These are phyloP conservation scores for Anethum foeniculum DNA, from an alignment of 140 eudicot species.

Conservation along the genomic window DNA sequence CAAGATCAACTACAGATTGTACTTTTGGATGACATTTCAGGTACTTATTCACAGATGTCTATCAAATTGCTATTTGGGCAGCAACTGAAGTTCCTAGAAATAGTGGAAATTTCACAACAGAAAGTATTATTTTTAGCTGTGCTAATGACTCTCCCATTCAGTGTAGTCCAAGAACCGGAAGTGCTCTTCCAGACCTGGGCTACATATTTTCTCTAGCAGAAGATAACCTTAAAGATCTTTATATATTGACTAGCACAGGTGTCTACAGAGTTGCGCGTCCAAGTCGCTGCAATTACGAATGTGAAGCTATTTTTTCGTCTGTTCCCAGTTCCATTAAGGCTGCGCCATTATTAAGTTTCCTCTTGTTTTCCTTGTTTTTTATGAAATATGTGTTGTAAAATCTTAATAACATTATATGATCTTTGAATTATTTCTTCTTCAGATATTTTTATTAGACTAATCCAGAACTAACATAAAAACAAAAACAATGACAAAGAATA, in stretches of 20 bases:
- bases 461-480: not conserved
- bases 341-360: not conserved
- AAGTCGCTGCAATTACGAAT: slow-evolving; percentile 52
- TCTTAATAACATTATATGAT: not conserved
- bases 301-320: slow-evolving; percentile 20
- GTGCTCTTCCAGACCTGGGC: slow-evolving; percentile 44
- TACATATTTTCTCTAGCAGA: slow-evolving; percentile 61
- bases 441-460: not conserved
- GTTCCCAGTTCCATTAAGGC: not conserved
- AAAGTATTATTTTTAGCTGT: slow-evolving; percentile 31
- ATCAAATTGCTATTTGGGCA: slow-evolving; percentile 55
- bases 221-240: slow-evolving; percentile 53
- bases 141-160: slow-evolving; percentile 61
- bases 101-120: slow-evolving; percentile 49
- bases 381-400: not conserved
- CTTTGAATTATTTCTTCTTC: not conserved
- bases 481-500: not conserved
- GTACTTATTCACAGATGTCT: slow-evolving; percentile 60
- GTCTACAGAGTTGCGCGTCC: slow-evolving; percentile 65
- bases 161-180: slow-evolving; percentile 47
- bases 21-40: slow-evolving; percentile 27
- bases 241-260: slow-evolving; percentile 48
- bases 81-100: slow-evolving; percentile 57
- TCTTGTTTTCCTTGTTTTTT: not conserved
- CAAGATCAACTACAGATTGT: not conserved